Conservation (phyloP, 2,329 filamentous ascomycete species). For the Cytospora piceicola region DNA sequence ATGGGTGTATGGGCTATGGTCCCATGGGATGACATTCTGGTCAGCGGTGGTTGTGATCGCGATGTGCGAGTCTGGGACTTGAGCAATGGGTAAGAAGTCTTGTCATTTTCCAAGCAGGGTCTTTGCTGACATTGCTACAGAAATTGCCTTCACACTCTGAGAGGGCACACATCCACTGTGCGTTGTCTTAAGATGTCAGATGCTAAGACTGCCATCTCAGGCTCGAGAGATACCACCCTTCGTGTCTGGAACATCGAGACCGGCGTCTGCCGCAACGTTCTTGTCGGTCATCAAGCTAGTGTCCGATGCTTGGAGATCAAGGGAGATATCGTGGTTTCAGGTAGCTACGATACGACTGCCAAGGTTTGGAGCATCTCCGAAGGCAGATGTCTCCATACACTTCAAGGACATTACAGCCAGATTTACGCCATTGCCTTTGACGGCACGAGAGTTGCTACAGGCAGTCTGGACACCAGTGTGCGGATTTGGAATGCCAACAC, state of each 20-base stretch:
- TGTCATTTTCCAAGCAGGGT: not conserved
- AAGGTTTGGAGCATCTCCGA: conserved; percentile 98
- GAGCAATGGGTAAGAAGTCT: conserved; percentile 71
- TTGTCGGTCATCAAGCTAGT: conserved; percentile 93
- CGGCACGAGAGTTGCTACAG: conserved; percentile 88
- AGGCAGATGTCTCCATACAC: conserved; percentile 85
- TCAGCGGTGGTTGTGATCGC: conserved; percentile 94
- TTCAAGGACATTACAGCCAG: conserved; percentile 95
- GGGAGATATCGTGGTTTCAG: conserved; percentile 95
- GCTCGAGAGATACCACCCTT: conserved; percentile 91
- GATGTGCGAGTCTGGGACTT: conserved; percentile 98
- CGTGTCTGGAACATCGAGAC: conserved; percentile 93
- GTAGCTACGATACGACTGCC: conserved; percentile 96
- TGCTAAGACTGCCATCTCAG: conserved; percentile 90
- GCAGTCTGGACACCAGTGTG: conserved; percentile 94
- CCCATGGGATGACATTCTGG: conserved; percentile 91
- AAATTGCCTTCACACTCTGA: conserved; percentile 76
- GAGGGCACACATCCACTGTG: conserved; percentile 95
- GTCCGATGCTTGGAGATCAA: conserved; percentile 95
- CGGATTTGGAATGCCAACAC: conserved; percentile 93
- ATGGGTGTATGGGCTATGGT: conserved; percentile 99
- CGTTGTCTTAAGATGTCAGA: conserved; percentile 98
- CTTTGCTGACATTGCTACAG: conserved; percentile 49
- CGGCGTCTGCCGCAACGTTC: conserved; percentile 85
- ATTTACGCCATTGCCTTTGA: conserved; percentile 99